A percentile compares a stretch with the other conserved stretches of the same genome.
These are phyloP conservation scores for Alternaria triticina DNA, from an alignment of 2,329 filamentous ascomycete species.

Conservation along the genomic window DNA sequence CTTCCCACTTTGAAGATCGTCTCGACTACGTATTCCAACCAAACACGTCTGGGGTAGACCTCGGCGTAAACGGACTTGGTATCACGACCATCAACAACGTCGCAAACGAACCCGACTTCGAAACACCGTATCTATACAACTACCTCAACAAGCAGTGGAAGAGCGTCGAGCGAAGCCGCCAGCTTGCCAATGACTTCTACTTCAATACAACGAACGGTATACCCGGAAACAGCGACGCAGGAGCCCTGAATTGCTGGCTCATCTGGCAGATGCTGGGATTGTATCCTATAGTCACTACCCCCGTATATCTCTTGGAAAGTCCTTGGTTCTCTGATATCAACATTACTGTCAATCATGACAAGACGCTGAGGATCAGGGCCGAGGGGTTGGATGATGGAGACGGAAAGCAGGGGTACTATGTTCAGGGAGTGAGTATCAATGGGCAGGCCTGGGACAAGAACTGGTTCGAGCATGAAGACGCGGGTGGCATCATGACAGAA, in stretches of 20 bases:
- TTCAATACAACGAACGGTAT: slow-evolving; percentile 49
- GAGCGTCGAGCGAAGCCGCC: slow-evolving; percentile 38
- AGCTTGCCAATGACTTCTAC: slow-evolving; percentile 52
- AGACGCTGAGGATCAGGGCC: slow-evolving; percentile 56
- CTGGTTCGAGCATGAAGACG: slow-evolving; percentile 62
- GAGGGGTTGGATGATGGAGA: slow-evolving; percentile 49
- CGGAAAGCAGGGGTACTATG: slow-evolving; percentile 55
- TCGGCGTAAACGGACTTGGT: slow-evolving; percentile 44
- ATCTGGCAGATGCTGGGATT: slow-evolving; percentile 59
- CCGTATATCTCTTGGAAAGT: slow-evolving; percentile 55
- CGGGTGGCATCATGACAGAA: slow-evolving; percentile 38
- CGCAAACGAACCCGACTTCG: slow-evolving; percentile 51
- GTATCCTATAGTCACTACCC: slow-evolving; percentile 57
- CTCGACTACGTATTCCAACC: slow-evolving; percentile 53
- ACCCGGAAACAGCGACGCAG: slow-evolving; percentile 56
- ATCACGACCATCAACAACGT: slow-evolving; percentile 48
- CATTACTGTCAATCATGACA: slow-evolving; percentile 43
- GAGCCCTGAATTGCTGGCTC: slow-evolving; percentile 59
- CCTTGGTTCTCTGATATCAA: slow-evolving; percentile 54
- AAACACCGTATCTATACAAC: slow-evolving; percentile 51
- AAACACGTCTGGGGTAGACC: slow-evolving; percentile 46
- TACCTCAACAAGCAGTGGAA: slow-evolving; percentile 51
- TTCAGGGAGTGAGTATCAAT: slow-evolving; percentile 62
- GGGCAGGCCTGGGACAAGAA: slow-evolving; percentile 59
- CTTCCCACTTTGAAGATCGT: slow-evolving; percentile 46